These are phyloP conservation scores for Suillus decipiens DNA, from an alignment of 768 basidiomycete species.

Conservation along the genomic window DNA sequence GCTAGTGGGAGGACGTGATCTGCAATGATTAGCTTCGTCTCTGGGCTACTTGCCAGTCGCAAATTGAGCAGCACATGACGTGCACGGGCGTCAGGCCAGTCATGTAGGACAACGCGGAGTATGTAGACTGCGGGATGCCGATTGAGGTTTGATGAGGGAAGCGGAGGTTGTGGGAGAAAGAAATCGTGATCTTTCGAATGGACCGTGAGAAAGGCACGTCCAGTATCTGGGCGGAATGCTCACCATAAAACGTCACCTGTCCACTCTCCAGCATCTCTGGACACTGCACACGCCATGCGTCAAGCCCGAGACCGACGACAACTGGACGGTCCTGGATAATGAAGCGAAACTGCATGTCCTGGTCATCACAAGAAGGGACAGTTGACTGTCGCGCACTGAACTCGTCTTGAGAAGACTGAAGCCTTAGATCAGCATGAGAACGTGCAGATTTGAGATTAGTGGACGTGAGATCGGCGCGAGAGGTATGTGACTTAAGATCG, in stretches of 20 bases:
- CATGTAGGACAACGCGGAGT: conserved; percentile 71
- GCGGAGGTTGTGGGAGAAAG: conserved; percentile 58
- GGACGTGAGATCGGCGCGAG: background rate
- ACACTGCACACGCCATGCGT: conserved; percentile 62
- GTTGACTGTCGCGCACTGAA: background rate
- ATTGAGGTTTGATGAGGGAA: conserved; percentile 32
- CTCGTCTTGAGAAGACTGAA: background rate
- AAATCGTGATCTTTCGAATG: conserved; percentile 64
- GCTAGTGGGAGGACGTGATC: conserved; percentile 74
- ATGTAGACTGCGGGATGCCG: conserved; percentile 63
- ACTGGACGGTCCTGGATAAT: conserved; percentile 63
- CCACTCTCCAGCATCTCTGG: conserved; percentile 58
- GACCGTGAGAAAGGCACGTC: background rate
- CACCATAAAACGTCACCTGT: conserved; percentile 56
- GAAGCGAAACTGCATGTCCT: conserved; percentile 40
- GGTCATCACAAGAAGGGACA: background rate
- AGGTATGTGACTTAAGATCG: background rate
- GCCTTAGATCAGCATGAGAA: background rate
- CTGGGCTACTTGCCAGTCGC: conserved; percentile 35
- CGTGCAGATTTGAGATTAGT: background rate
- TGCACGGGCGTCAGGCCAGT: conserved; percentile 71
- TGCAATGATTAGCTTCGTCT: conserved; percentile 66
- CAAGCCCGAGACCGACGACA: conserved; percentile 52
- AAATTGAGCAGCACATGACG: conserved; percentile 46
- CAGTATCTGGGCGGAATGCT: conserved; percentile 5